Percentiles rank a stretch among this genome's conserved stretches.
phyloP scores from a whole-genome alignment of 2,329 filamentous ascomycete genomes.

The Cadophora luteo-olivacea region DNA sequence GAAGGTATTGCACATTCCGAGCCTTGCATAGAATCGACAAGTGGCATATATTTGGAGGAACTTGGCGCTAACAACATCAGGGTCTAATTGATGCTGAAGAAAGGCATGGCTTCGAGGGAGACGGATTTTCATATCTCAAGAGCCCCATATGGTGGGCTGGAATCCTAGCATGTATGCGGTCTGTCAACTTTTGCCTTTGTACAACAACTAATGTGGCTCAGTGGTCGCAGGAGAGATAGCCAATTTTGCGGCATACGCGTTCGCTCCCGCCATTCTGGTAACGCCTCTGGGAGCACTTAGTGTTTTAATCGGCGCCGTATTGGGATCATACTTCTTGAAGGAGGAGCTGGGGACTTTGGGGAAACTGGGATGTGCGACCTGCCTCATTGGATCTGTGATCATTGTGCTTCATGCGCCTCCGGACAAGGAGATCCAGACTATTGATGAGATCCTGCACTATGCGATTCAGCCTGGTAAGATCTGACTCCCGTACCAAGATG shows the following conservation, averaged over 20 bases:
- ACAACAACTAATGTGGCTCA: slow-evolving; percentile 49
- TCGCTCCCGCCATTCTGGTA: slow-evolving; percentile 97
- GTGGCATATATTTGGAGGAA: slow-evolving; percentile 6
- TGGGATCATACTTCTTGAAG: slow-evolving; percentile 92
- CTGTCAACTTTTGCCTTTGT: slow-evolving; percentile 10
- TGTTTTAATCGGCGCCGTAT: slow-evolving; percentile 91
- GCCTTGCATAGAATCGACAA: neutral
- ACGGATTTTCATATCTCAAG: slow-evolving; percentile 91
- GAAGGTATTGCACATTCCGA: slow-evolving; percentile 67
- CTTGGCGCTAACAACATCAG: slow-evolving; percentile 51
- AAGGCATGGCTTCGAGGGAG: slow-evolving; percentile 93
- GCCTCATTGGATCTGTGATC: slow-evolving; percentile 93
- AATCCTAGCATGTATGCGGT: slow-evolving; percentile 78
- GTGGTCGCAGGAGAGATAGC: slow-evolving; percentile 93
- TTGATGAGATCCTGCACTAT: slow-evolving; percentile 90
- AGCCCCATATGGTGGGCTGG: slow-evolving; percentile 98
- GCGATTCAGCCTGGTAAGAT: slow-evolving; percentile 85
- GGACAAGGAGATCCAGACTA: slow-evolving; percentile 87
- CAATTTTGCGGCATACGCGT: slow-evolving; percentile 98
- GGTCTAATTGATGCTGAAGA: slow-evolving; percentile 91
- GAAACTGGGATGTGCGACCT: slow-evolving; percentile 94
- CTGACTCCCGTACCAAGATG: neutral
- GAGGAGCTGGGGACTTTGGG: slow-evolving; percentile 91
- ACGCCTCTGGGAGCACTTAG: slow-evolving; percentile 93
- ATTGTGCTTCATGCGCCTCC: slow-evolving; percentile 97